Evolutionary conservation across 257 asterid genomes (phyloP), one percentile per base, ranked within the genome.

Genomic region (Catharanthus roseus): DNA sequence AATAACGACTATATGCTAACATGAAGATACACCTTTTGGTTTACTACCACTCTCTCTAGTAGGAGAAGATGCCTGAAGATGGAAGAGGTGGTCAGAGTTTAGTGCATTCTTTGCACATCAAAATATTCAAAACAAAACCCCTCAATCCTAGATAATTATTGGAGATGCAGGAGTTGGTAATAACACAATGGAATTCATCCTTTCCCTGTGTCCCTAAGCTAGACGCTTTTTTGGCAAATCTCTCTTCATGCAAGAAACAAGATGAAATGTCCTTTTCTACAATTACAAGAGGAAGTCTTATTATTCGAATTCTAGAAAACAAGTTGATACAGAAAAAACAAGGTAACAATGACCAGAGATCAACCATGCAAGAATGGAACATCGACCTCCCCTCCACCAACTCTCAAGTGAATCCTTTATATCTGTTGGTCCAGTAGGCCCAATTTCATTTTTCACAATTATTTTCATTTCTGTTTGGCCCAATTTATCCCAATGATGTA

Each of bases 301-400:
- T 74, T 45, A 44, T 71, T 50, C 34, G 29, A 68, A 74, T 29
- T 54, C 72, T n/a, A 42, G 62, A 28, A 4, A 28, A 56, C 19
- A 34, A 26, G 7, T 65, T 45, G 36, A 29, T 29, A n/a, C 55
- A 23, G 33, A 19, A 26, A 26, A 23, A 39, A n/a, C 18, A 68
- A n/a, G 38, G 1, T 24, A 23, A 44, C 0, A 67, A 8, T 28
- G 55, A 49, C 16, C 65, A 33, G 62, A 56, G 23, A 62, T 69
- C 60, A 79, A 95, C 97, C 97, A 68, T 89, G 89, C 70, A 91
- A 77, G 85, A 95, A 95, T 64, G 99, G 96, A 74, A 86, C 97
- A 3, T 96, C 88, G 71, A 88, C 96, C 80, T 91, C 97, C 71
- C 97, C 97, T 76, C 99, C 97, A 73, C 96, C 96, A 70, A 95